These are phyloP conservation scores for Primulina eburnea DNA, from an alignment of 257 asterid species.

Conservation along the genomic window DNA sequence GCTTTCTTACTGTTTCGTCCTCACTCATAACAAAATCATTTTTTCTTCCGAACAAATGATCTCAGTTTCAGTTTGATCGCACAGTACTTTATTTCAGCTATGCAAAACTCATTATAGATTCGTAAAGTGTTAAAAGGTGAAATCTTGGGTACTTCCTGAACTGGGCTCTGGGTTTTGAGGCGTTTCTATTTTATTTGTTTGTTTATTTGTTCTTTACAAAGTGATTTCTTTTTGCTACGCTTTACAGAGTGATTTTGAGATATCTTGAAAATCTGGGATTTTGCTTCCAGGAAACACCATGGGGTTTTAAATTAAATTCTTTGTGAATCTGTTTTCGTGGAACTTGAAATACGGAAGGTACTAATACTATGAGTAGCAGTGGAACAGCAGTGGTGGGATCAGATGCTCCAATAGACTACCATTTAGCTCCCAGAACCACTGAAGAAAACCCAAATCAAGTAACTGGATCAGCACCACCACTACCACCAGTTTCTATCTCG, in stretches of 20 bases:
- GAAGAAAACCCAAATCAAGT: slow-evolving; percentile 39
- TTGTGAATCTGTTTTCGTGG: background rate
- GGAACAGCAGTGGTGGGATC: slow-evolving; percentile 89
- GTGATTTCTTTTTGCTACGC: background rate
- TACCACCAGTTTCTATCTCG: slow-evolving; percentile 29
- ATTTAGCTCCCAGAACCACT: slow-evolving; percentile 63
- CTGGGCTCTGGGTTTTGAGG: slow-evolving; percentile 29
- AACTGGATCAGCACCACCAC: slow-evolving; percentile 46
- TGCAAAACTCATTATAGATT: slow-evolving; percentile 19
- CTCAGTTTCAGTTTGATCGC: slow-evolving; percentile 29
- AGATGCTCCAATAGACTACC: slow-evolving; percentile 87
- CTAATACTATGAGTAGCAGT: slow-evolving; percentile 41
- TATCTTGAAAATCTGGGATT: slow-evolving; percentile 23
- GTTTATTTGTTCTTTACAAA: background rate
- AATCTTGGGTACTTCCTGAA: slow-evolving; percentile 25
- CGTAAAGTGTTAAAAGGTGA: slow-evolving; percentile 26
- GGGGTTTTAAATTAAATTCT: background rate
- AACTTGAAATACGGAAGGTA: slow-evolving; percentile 51
- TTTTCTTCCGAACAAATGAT: slow-evolving; percentile 1
- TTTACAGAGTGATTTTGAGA: slow-evolving; percentile 2
- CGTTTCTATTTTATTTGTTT: slow-evolving; percentile 1
- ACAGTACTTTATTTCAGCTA: slow-evolving; percentile 25
- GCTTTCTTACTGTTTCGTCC: background rate
- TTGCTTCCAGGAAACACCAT: slow-evolving; percentile 18
- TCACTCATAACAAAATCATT: slow-evolving; percentile 1